Evolutionary conservation across 2,329 filamentous ascomycete species (phyloP).

Genomic region (Botrytis paeoniae): DNA sequence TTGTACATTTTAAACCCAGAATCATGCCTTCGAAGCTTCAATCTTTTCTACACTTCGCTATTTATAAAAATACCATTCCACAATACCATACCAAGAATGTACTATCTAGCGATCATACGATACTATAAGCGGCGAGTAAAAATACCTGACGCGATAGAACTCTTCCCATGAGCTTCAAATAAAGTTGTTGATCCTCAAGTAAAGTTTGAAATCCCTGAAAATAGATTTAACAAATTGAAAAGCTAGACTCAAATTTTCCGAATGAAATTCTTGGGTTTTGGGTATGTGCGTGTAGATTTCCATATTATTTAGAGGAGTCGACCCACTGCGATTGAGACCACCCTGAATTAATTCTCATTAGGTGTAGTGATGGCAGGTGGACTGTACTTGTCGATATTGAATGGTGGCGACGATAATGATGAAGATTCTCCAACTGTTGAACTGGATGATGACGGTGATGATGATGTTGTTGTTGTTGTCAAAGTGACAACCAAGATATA

Average conservation of each 20-base stretch:
- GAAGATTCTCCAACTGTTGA: not conserved
- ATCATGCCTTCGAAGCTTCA: not conserved
- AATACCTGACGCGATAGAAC: not conserved
- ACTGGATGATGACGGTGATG: not conserved
- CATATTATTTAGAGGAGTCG: not conserved
- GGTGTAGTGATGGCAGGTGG: not conserved
- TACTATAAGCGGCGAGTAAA: not conserved
- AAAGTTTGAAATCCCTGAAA: conserved; percentile 1
- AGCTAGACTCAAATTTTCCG: not conserved
- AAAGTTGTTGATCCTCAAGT: conserved; percentile 1
- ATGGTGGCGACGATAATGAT: not conserved
- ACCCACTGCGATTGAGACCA: not conserved
- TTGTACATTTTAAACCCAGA: not conserved
- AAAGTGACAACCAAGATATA: not conserved
- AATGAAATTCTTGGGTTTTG: not conserved
- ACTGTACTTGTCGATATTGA: not conserved
- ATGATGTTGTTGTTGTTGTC: too few relatives aligned
- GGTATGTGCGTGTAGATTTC: not conserved
- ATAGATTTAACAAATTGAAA: not conserved
- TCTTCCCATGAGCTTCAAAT: not conserved
- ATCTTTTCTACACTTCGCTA: not conserved
- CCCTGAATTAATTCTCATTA: not conserved
- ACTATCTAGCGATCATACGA: not conserved
- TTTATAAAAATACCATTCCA: not conserved
- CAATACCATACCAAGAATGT: not conserved